These are phyloP conservation scores for Cocos nucifera DNA, from an alignment of 176 grass and related monocot species.

Conservation along the genomic window DNA sequence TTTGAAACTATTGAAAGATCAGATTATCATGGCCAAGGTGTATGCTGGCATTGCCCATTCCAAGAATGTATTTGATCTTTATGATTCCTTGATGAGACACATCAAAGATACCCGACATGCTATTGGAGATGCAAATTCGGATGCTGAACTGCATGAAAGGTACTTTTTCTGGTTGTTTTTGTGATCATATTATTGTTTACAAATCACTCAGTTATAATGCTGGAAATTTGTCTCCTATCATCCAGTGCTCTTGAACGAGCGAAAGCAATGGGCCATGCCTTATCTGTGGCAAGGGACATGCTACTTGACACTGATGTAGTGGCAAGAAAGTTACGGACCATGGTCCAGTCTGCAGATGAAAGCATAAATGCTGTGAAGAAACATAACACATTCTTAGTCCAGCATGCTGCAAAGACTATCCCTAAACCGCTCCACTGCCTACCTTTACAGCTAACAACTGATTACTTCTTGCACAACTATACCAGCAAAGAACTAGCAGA, in stretches of 20 bases:
- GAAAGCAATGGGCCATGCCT: conserved; percentile 74
- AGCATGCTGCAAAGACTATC: conserved; percentile 90
- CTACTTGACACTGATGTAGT: conserved; percentile 41
- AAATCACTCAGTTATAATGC: neutral
- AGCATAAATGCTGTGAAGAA: conserved; percentile 66
- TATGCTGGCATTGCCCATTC: conserved; percentile 64
- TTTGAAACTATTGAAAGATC: conserved; percentile 64
- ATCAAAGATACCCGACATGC: conserved; percentile 50
- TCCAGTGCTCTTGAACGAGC: conserved; percentile 72
- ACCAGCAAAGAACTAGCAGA: conserved; percentile 30
- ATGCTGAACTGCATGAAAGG: conserved; percentile 50
- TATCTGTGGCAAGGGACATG: conserved; percentile 66
- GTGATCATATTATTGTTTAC: neutral
- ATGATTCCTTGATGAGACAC: conserved; percentile 42
- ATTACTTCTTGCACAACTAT: conserved; percentile 56
- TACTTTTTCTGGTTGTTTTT: conserved; percentile 17
- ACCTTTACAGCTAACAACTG: conserved; percentile 71
- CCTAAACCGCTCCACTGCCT: conserved; percentile 87
- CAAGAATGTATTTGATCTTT: conserved; percentile 49
- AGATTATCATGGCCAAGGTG: conserved; percentile 81
- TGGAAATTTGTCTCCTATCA: conserved; percentile 19
- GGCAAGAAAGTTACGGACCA: conserved; percentile 57
- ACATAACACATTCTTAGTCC: conserved; percentile 89
- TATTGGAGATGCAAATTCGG: conserved; percentile 50
- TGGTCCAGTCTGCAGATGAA: conserved; percentile 76